Conservation (phyloP, 164 flowering plant genomes). For the Cinnamomum chago region DNA sequence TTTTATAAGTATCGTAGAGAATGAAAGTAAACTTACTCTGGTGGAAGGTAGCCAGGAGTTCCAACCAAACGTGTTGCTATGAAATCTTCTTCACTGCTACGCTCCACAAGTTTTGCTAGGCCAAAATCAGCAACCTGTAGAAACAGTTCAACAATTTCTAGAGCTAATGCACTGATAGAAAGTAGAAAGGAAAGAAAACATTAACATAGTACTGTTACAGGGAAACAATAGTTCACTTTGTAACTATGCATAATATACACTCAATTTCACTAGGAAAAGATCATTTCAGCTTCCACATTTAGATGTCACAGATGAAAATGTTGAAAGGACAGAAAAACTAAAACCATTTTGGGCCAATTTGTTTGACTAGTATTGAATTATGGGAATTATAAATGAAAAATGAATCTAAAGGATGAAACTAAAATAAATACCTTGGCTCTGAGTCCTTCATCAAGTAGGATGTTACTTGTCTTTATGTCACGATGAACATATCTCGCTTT, state of each 20-base stretch:
- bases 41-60: constrained; percentile 76
- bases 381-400: too few species aligned
- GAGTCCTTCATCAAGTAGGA: constrained; percentile 56
- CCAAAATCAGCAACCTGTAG: constrained; percentile 81
- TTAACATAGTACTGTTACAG: too few species aligned
- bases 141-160: neutral
- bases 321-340: too few species aligned
- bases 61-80: constrained; percentile 72
- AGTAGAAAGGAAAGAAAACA: too few species aligned
- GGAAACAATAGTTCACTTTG: too few species aligned
- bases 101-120: constrained; percentile 59
- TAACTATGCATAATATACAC: too few species aligned
- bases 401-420: too few species aligned
- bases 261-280: too few species aligned
- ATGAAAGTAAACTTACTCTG: constrained; percentile 38
- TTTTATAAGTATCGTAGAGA: neutral
- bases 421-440: constrained; percentile 49
- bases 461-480: constrained; percentile 71
- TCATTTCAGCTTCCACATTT: too few species aligned
- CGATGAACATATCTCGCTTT: constrained; percentile 67
- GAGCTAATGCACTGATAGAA: neutral
- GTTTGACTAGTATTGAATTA: too few species aligned
- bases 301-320: too few species aligned
- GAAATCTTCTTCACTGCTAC: constrained; percentile 51
- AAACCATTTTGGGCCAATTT: too few species aligned